Base-by-base conservation (phyloP, 83 land plant genomes). In the Picea mariana region DNA sequence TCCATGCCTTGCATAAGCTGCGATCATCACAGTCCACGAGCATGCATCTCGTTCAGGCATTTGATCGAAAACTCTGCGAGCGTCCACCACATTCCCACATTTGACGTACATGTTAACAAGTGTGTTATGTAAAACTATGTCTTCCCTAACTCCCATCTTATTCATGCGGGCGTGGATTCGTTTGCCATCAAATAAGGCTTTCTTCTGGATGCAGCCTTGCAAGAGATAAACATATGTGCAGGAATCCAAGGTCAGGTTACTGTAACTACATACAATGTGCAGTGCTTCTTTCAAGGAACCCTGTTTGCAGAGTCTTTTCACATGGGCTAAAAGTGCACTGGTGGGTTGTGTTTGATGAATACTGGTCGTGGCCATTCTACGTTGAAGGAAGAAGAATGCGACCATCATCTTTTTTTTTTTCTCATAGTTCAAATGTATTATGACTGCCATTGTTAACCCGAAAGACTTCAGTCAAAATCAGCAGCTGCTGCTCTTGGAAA, bases 11-110 rank as follows among this genome's bases (percentile, higher is more conserved):
- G 21, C 55, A 44, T 38, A 49, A 21, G 77, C n/a, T n/a, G n/a
- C n/a, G n/a, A n/a, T n/a, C n/a, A n/a, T n/a, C n/a, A n/a, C n/a
- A n/a, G n/a, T n/a, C n/a, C n/a, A n/a, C n/a, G n/a, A n/a, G n/a
- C n/a, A n/a, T n/a, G n/a, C n/a, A n/a, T n/a, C n/a, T n/a, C n/a
- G n/a, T n/a, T n/a, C n/a, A n/a, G n/a, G n/a, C n/a, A n/a, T n/a
- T n/a, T n/a, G n/a, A n/a, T n/a, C 60, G 47, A 75, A 75, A 24
- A 75, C 55, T 23, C 21, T 21, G 79, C 79, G 79, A 11, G 79
- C 79, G 23, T 76, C 62, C 24, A 7, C 52, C 79, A 52, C 47
- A 58, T 11, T 23, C 8, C 79, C 61, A 47, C 62, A 76, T 55
- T 55, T 76, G 15, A 21, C 62, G 11, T 76, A 76, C 61, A 76